A percentile compares a stretch with the other conserved stretches of the same genome.
These are phyloP conservation scores for Pichia sp. DNA, from an alignment of 1,139 yeast species.

Conservation along the genomic window DNA sequence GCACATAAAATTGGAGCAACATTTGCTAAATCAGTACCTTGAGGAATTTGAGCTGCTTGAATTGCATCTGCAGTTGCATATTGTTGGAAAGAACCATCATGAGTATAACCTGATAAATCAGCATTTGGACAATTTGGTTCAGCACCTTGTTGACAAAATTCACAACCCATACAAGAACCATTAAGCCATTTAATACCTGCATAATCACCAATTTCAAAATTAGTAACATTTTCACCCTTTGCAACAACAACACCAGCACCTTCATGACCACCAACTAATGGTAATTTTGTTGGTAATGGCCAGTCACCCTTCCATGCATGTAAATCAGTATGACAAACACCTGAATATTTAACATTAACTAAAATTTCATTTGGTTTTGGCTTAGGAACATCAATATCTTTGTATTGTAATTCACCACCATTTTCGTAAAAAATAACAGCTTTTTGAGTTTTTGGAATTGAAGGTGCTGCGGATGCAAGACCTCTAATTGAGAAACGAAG, in stretches of 20 bases:
- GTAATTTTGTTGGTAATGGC: conserved; percentile 62
- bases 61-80: conserved; percentile 76
- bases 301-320: conserved; percentile 82
- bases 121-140: conserved; percentile 67
- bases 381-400: conserved; percentile 59
- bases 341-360: conserved; percentile 65
- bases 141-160: conserved; percentile 55
- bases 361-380: conserved; percentile 65
- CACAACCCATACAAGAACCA: conserved; percentile 67
- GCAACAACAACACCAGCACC: conserved; percentile 80
- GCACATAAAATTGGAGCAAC: conserved; percentile 75
- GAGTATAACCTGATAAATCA: conserved; percentile 70
- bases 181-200: conserved; percentile 78
- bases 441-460: conserved; percentile 40
- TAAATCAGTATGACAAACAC: conserved; percentile 75
- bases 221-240: conserved; percentile 57
- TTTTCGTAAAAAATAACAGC: conserved; percentile 42
- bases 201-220: conserved; percentile 62
- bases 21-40: conserved; percentile 59
- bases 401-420: conserved; percentile 46
- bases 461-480: conserved; percentile 12
- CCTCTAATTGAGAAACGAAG: conserved; percentile 5
- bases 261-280: conserved; percentile 77
- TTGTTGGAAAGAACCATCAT: conserved; percentile 77
- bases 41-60: conserved; percentile 66